Evolutionary conservation across 2,329 filamentous ascomycete species (phyloP).

Genomic region (Chrysoporthe austroafricana): DNA sequence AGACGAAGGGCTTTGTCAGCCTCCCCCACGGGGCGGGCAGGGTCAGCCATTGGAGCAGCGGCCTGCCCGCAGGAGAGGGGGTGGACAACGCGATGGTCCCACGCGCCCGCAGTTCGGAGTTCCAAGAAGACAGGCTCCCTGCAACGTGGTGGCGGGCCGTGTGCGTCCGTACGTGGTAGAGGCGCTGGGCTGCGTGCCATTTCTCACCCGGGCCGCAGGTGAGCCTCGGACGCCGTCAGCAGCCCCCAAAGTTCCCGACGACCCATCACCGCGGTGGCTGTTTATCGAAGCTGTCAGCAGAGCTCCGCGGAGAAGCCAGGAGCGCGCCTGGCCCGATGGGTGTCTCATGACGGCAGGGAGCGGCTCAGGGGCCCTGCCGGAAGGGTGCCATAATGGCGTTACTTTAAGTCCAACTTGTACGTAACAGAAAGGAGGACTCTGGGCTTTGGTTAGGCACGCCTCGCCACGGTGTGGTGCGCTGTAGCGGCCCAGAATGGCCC

Average conservation of each 20-base stretch:
- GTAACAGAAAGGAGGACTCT: conserved; percentile 22
- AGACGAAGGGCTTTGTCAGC: neutral
- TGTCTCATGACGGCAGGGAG: conserved; percentile 26
- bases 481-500: conserved; percentile 5
- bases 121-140: neutral
- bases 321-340: neutral
- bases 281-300: conserved; percentile 1
- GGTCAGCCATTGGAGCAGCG: neutral
- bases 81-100: neutral
- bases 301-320: conserved; percentile 25
- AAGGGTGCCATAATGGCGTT: conserved; percentile 13
- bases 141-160: neutral
- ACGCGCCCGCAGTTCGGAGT: neutral
- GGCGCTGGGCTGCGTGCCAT: neutral
- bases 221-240: neutral
- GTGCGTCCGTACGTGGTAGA: neutral
- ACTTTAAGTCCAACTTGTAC: conserved; percentile 20
- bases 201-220: neutral
- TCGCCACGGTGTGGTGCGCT: neutral
- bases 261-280: neutral
- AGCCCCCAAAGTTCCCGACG: too few relatives aligned
- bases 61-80: neutral
- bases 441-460: conserved; percentile 5
- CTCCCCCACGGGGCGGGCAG: neutral
- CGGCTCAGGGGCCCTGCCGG: neutral